Evolutionary conservation across 768 basidiomycete genomes (phyloP), one percentile per base, ranked within the genome.

Genomic region (Xerocomellus dryophilus): DNA sequence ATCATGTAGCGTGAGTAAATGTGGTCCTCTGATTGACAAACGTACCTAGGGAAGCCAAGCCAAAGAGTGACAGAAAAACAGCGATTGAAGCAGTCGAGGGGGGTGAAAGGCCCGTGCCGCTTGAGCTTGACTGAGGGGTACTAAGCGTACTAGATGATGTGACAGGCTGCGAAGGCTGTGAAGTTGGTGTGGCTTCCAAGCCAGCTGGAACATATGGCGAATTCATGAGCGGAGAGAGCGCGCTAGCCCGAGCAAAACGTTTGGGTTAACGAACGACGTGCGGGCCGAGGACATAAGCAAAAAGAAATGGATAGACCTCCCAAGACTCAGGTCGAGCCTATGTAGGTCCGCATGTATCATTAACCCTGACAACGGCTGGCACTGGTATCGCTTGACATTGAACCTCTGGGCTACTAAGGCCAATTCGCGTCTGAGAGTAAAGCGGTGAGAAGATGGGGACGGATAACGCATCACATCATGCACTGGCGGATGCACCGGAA

Each of bases 31-130:
- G n/a, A n/a, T n/a, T n/a, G n/a, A n/a, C n/a, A 20, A 63, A 59
- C 52, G 44, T 45, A 57, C 74, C 71, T 4, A 76, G 20, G n/a
- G 60, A 44, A 21, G 34, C 44, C 54, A 69, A 10, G 5, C 41
- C 56, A 39, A 66, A 32, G 46, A 68, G 11, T 14, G 55, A 56
- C 21, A 70, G 49, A 46, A 61, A 57, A 17, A 51, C 10, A 11
- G 29, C 50, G 12, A 60, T 42, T 4, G 44, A 46, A 15, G 41
- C 40, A 0, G 11, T 39, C 27, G 52, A 57, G 7, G 45, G 15
- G 15, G 47, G 43, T 20, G 60, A 59, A 39, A 57, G 25, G 11
- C 15, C 41, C 9, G 27, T 36, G 36, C 8, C 12, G 36, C 36
- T 57, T 31, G 49, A 44, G 29, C n/a, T 18, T 23, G 54, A 45